phyloP scores from a whole-genome alignment of 23 red algal species.

The Gracilariopsis chorda region DNA sequence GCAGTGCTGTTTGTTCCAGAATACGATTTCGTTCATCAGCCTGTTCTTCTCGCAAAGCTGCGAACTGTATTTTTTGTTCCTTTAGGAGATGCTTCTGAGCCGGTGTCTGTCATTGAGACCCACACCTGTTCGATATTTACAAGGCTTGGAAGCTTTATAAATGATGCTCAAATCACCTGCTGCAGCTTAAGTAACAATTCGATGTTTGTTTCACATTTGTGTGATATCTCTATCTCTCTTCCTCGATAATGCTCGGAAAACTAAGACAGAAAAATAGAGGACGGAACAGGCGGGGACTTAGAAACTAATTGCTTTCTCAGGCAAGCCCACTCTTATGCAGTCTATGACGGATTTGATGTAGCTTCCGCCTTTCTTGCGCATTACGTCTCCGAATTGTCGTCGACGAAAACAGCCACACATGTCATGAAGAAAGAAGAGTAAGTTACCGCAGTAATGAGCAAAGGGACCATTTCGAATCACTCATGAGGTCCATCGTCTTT shows the following conservation, averaged over 20 bases:
- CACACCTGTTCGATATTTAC: neutral
- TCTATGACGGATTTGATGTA: conserved; percentile 24
- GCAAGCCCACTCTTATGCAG: conserved; percentile 44
- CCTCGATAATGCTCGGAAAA: neutral
- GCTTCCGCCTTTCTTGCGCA: conserved; percentile 15
- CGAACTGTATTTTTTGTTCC: conserved; percentile 25
- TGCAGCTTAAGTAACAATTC: neutral
- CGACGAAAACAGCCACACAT: neutral
- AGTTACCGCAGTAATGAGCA: neutral
- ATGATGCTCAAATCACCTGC: neutral
- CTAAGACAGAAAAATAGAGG: neutral
- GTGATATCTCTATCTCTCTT: neutral
- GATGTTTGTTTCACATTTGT: neutral
- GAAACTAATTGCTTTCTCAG: conserved; percentile 1
- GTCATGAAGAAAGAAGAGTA: neutral
- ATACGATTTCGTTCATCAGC: neutral
- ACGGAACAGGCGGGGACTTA: neutral
- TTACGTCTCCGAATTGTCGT: neutral
- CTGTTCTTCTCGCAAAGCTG: conserved; percentile 24
- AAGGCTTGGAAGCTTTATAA: neutral
- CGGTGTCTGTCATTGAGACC: conserved; percentile 2
- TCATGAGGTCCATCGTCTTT: neutral
- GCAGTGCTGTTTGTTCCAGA: conserved; percentile 1
- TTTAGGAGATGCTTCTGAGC: neutral
- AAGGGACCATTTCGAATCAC: no score